phyloP scores from a whole-genome alignment of 2,329 filamentous ascomycete genomes.

The Pseudopithomyces chartarum region DNA sequence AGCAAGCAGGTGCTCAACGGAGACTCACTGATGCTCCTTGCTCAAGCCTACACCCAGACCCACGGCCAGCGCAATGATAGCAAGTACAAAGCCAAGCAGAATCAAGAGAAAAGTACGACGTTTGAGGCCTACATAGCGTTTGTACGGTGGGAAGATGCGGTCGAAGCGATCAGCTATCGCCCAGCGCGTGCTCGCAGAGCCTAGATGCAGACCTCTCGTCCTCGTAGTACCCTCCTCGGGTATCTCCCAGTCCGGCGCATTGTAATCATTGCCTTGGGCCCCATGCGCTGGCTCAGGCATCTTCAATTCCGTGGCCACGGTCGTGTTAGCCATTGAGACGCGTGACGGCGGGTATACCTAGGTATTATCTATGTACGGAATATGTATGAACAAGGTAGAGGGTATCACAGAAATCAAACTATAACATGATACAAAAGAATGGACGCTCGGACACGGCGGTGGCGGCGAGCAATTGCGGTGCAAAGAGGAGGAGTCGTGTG shows the following conservation, averaged over 20 bases:
- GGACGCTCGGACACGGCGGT: constrained; percentile 19
- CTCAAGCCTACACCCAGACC: constrained; percentile 45
- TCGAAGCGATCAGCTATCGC: constrained; percentile 31
- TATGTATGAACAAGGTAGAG: constrained; percentile 5
- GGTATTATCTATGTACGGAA: constrained; percentile 8
- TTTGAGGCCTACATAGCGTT: constrained; percentile 40
- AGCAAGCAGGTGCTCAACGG: background rate
- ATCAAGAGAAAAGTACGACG: constrained; percentile 39
- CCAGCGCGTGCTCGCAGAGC: constrained; percentile 14
- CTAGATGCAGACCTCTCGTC: constrained; percentile 6
- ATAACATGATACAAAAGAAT: constrained; percentile 19
- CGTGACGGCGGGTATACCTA: background rate
- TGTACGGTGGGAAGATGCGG: constrained; percentile 37
- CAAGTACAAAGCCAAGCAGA: constrained; percentile 32
- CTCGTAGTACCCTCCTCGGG: constrained; percentile 11
- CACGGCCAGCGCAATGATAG: constrained; percentile 36
- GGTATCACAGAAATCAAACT: constrained; percentile 17
- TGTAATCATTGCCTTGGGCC: constrained; percentile 12
- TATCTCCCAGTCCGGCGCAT: constrained; percentile 16
- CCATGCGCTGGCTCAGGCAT: constrained; percentile 24
- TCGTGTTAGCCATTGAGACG: constrained; percentile 23
- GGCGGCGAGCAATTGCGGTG: constrained; percentile 8
- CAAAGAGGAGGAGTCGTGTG: constrained; percentile 12
- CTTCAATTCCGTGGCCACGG: constrained; percentile 24
- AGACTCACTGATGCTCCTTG: constrained; percentile 7